These are phyloP conservation scores for Parmales sp. DNA, from an alignment of 108 stramenopile genomes.

Conservation along the genomic window DNA sequence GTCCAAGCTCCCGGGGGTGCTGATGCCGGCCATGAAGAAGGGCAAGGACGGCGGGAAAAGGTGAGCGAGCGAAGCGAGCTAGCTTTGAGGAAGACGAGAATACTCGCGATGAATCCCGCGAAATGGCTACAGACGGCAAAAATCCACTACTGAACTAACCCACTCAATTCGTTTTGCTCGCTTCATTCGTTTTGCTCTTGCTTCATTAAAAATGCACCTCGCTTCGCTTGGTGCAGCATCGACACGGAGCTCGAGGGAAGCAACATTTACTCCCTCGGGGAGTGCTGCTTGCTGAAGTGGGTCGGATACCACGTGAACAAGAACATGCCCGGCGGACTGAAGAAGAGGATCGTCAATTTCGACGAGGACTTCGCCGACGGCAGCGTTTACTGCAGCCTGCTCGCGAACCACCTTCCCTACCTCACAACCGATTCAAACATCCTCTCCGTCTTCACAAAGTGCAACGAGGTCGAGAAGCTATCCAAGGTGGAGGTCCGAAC, in stretches of 20 bases:
- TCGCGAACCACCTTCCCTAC: not conserved
- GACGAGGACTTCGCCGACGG: conserved; percentile 6
- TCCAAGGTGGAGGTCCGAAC: not conserved
- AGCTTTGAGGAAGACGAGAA: no score
- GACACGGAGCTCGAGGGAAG: conserved; percentile 7
- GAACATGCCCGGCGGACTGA: not conserved
- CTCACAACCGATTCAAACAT: not conserved
- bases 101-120: no score
- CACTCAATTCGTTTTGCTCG: no score
- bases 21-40: conserved; percentile 1
- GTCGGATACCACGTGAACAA: conserved; percentile 16
- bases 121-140: no score
- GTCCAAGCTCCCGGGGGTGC: conserved; percentile 29
- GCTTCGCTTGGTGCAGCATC: no score
- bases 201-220: no score
- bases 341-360: conserved; percentile 11
- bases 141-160: no score
- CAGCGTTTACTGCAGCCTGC: not conserved
- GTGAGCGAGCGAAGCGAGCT: no score
- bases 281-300: conserved; percentile 34
- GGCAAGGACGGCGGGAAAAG: not conserved
- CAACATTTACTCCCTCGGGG: conserved; percentile 35
- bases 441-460: not conserved
- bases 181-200: no score
- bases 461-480: not conserved